These are phyloP conservation scores for Malassezia brasiliensis DNA, from an alignment of 1,284 basidiomycete species.

Conservation along the genomic window DNA sequence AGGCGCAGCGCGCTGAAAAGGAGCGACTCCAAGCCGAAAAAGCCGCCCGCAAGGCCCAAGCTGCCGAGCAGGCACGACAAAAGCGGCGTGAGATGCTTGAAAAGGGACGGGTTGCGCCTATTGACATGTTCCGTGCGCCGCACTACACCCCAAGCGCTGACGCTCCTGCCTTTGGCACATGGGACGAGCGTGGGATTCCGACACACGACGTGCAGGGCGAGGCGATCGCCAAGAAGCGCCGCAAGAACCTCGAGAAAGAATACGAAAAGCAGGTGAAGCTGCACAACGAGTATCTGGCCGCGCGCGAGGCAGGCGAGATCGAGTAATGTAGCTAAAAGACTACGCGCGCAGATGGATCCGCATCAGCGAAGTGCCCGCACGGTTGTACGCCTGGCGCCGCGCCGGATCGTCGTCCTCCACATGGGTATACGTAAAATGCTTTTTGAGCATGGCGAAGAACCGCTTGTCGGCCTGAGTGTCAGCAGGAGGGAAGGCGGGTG, in stretches of 20 bases:
- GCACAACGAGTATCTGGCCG: conserved; percentile 39
- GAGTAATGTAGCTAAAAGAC: not conserved
- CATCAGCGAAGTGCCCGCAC: conserved; percentile 35
- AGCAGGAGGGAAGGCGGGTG: not conserved
- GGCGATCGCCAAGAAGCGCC: conserved; percentile 70
- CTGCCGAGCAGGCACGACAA: conserved; percentile 61
- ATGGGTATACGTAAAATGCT: conserved; percentile 68
- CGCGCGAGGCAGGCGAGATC: conserved; percentile 31
- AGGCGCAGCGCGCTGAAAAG: conserved; percentile 80
- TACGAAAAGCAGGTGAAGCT: conserved; percentile 57
- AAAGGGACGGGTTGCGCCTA: conserved; percentile 67
- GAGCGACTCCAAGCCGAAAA: conserved; percentile 66
- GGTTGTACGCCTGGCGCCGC: conserved; percentile 23
- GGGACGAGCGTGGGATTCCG: conserved; percentile 76
- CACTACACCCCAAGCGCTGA: conserved; percentile 55
- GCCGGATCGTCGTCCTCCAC: conserved; percentile 50
- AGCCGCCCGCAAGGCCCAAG: conserved; percentile 67
- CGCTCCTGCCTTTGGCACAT: conserved; percentile 47
- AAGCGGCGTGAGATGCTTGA: conserved; percentile 70
- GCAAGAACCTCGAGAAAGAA: conserved; percentile 73
- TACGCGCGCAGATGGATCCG: not conserved
- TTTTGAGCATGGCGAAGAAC: conserved; percentile 73
- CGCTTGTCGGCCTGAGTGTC: conserved; percentile 68
- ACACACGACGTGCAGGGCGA: conserved; percentile 71
- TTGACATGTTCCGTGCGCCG: conserved; percentile 64